phyloP scores from a whole-genome alignment of 768 basidiomycete genomes.

The Chalciporus pseudorubinellus region DNA sequence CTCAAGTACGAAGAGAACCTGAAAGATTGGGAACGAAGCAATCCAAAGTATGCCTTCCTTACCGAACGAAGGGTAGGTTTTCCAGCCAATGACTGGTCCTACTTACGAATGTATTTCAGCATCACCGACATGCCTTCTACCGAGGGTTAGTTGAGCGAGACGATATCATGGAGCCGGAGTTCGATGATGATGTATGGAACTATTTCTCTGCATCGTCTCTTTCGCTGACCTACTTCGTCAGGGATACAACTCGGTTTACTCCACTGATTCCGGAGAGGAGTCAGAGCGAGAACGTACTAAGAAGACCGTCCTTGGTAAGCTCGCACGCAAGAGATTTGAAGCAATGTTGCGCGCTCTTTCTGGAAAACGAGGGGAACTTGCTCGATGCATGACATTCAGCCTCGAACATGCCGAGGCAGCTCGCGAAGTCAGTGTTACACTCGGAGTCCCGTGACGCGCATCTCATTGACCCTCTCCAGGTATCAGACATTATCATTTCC shows the following conservation, averaged over 20 bases:
- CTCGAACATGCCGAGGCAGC: conserved; percentile 96
- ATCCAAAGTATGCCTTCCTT: conserved; percentile 82
- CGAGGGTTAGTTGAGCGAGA: conserved; percentile 62
- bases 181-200: conserved; percentile 70
- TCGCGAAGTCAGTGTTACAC: conserved; percentile 60
- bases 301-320: conserved; percentile 73
- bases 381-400: conserved; percentile 95
- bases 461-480: conserved; percentile 42
- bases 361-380: conserved; percentile 87
- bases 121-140: conserved; percentile 70
- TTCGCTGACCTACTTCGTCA: conserved; percentile 29
- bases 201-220: neutral
- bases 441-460: neutral
- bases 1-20: conserved; percentile 71
- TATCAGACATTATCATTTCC: conserved; percentile 85
- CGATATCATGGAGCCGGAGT: conserved; percentile 58
- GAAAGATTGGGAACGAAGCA: conserved; percentile 71
- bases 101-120: conserved; percentile 39
- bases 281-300: conserved; percentile 81
- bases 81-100: neutral
- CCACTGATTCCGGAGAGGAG: conserved; percentile 93
- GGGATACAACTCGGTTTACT: conserved; percentile 87
- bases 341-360: conserved; percentile 84
- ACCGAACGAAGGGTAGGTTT: conserved; percentile 48
- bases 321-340: conserved; percentile 84